Percentiles rank a stretch among this genome's conserved stretches.
Conservation (phyloP, 768 basidiomycete species). For the Boletus rubescentipes region DNA sequence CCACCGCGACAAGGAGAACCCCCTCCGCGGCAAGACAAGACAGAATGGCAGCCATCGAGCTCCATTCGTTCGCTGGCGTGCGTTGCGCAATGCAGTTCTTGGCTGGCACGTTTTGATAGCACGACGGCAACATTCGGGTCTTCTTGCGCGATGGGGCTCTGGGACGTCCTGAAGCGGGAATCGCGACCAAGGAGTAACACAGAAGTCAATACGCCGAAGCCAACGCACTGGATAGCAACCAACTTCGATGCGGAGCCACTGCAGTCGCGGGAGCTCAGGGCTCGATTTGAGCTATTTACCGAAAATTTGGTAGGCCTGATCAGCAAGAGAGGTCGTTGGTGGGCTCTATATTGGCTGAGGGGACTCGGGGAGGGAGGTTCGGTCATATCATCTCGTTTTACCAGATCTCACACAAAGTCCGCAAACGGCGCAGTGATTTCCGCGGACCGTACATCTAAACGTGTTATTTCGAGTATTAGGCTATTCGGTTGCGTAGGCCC, state of each 20-base stretch:
- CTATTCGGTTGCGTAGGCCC: conserved; percentile 23
- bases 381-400: conserved; percentile 10
- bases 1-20: not conserved
- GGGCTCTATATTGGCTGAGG: not conserved
- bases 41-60: conserved; percentile 12
- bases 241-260: conserved; percentile 17
- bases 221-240: conserved; percentile 16
- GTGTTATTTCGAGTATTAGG: conserved; percentile 23
- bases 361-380: not conserved
- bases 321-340: conserved; percentile 1
- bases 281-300: conserved; percentile 1
- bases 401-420: conserved; percentile 27
- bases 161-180: conserved; percentile 2
- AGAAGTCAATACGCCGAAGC: conserved; percentile 19
- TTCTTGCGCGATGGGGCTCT: conserved; percentile 11
- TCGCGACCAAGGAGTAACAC: not conserved
- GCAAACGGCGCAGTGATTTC: conserved; percentile 30
- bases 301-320: not conserved
- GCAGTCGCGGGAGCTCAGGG: conserved; percentile 1
- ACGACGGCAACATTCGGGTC: not conserved
- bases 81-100: conserved; percentile 4
- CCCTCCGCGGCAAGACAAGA: conserved; percentile 3
- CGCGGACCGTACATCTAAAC: conserved; percentile 27
- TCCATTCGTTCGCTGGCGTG: not conserved
- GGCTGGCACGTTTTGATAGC: conserved; percentile 21